Percentiles rank a stretch among this genome's conserved stretches.
Conservation (phyloP, 108 stramenopile genomes). For the Conticribra guillardii region DNA sequence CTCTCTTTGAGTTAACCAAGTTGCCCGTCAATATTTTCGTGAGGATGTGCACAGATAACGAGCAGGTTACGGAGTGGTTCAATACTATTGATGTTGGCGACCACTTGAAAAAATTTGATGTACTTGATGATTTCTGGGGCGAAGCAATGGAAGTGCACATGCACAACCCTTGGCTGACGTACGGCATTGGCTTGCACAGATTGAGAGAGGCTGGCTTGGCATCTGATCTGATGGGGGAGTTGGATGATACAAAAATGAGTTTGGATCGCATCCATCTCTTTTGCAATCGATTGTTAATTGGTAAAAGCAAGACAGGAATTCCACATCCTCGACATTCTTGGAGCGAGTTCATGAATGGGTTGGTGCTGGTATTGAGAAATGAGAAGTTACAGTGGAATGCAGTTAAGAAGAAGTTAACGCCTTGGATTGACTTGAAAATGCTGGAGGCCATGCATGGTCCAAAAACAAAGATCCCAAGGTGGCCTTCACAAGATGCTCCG, state of each 20-base stretch:
- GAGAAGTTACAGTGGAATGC: slow-evolving; percentile 48
- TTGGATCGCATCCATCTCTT: slow-evolving; percentile 47
- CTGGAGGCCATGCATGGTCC: slow-evolving; percentile 21
- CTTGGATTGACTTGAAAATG: slow-evolving; percentile 41
- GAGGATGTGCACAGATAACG: slow-evolving; percentile 78
- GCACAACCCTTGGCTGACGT: slow-evolving; percentile 77
- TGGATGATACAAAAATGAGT: slow-evolving; percentile 62
- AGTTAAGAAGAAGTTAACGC: slow-evolving; percentile 13
- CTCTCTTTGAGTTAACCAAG: slow-evolving; percentile 40
- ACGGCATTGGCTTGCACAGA: slow-evolving; percentile 66
- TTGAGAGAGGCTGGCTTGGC: slow-evolving; percentile 70
- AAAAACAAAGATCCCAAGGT: background rate
- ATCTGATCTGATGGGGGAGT: slow-evolving; percentile 55
- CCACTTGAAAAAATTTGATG: slow-evolving; percentile 71
- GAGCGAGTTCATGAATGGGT: slow-evolving; percentile 24
- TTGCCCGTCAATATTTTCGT: slow-evolving; percentile 77
- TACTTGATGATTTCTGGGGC: slow-evolving; percentile 75
- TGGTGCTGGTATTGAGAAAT: slow-evolving; percentile 6
- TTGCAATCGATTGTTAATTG: slow-evolving; percentile 36
- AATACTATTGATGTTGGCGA: slow-evolving; percentile 57
- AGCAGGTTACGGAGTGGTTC: slow-evolving; percentile 58
- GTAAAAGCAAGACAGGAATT: background rate
- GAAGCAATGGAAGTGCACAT: slow-evolving; percentile 69
- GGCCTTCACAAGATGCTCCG: background rate
- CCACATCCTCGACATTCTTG: slow-evolving; percentile 33